These are phyloP conservation scores for Tylopilus felleus DNA, from an alignment of 768 basidiomycete species.

Conservation along the genomic window DNA sequence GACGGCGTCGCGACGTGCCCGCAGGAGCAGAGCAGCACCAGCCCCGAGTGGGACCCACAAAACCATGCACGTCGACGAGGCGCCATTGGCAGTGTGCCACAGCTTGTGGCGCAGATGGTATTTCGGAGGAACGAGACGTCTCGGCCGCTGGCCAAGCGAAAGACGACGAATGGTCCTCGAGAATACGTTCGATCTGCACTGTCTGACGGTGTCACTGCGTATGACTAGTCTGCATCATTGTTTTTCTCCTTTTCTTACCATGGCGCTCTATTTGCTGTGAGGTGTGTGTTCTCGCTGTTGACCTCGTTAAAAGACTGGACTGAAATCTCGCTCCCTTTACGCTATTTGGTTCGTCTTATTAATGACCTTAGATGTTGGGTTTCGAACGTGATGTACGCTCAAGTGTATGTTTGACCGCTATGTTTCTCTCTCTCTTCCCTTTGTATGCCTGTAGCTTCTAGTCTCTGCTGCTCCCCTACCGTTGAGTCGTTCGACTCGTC, in stretches of 20 bases:
- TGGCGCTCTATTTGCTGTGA: constrained; percentile 20
- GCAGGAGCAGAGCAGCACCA: constrained; percentile 16
- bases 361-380: constrained; percentile 15
- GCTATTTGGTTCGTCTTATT: constrained; percentile 7
- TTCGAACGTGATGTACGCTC: constrained; percentile 27
- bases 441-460: constrained; percentile 32
- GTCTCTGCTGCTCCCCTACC: constrained; percentile 3
- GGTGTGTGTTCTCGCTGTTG: constrained; percentile 18
- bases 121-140: constrained; percentile 40
- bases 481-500: constrained; percentile 3
- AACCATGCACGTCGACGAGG: constrained; percentile 21
- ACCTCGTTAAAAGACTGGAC: constrained; percentile 16
- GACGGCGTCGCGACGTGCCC: constrained; percentile 23
- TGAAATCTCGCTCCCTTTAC: constrained; percentile 20
- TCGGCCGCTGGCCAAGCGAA: constrained; percentile 39
- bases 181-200: constrained; percentile 32
- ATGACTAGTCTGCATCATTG: constrained; percentile 8
- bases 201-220: constrained; percentile 16
- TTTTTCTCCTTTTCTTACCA: neutral
- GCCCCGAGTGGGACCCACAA: constrained; percentile 22
- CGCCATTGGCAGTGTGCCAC: constrained; percentile 32
- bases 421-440: constrained; percentile 12
- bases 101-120: constrained; percentile 48
- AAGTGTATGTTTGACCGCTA: constrained; percentile 22
- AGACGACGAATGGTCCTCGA: constrained; percentile 13